Evolutionary conservation across 495 filamentous ascomycete genomes (phyloP), one percentile per base, ranked within the genome.

Genomic region (Hypoxylon perforatum): DNA sequence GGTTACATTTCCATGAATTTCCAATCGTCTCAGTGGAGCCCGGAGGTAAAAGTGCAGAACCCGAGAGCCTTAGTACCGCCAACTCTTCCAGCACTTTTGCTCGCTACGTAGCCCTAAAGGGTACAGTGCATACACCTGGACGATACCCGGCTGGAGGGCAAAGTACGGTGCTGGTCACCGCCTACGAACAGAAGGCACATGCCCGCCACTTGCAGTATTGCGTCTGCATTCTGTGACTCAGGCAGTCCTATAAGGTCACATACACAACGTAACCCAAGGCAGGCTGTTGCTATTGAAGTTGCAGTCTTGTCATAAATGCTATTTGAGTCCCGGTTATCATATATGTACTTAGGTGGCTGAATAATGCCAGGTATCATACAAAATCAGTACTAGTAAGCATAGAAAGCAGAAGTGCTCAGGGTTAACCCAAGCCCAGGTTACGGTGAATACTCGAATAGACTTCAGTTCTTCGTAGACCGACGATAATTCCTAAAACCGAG

Each of bases 1-100:
- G 53, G 65, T 69, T 64, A 46, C 60, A 69, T 61, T 69, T 69
- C 65, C 44, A 61, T 48, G 48, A 14, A 69, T 47, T 69, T 69
- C 65, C 55, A 69, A 69, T 63, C 36, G 51, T 61, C 28, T 46
- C 60, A 64, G 60, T 69, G 65, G 65, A 61, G 22, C 18, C 55
- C 57, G 48, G 63, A 56, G 55, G 47, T 61, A 55, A 54, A 45
- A 56, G 44, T 51, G 57, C 61, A 61, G 57, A 47, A 57, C 52
- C 65, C 59, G 59, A 49, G 35, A 57, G 50, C 28, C 36, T 63
- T 45, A 63, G 49, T 38, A 50, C 48, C 50, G 42, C 44, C 55
- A 57, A n/a, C n/a, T n/a, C 52, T 48, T 21, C 44, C 35, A 35
- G 19, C n/a, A 19, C 11, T 45, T 42, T 15, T 41, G 38, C 15